phyloP scores from a whole-genome alignment of 768 basidiomycete species.

The Lanmaoa rubissima region DNA sequence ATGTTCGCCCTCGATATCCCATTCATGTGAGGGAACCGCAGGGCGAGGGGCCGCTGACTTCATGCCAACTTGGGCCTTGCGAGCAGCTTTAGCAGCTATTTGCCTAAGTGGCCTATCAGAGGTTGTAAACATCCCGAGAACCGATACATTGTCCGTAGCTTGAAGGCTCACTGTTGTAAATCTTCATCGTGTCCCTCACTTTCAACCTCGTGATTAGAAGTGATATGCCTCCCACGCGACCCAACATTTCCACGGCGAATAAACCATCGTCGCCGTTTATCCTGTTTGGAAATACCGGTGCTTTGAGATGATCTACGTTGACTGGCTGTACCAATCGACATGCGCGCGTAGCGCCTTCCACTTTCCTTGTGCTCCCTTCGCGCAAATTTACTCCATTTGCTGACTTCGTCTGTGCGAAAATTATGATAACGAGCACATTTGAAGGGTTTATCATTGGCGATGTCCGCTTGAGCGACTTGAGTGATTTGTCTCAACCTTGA shows the following conservation, averaged over 20 bases:
- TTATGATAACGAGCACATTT: constrained; percentile 1
- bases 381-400: constrained; percentile 5
- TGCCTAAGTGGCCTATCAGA: constrained; percentile 7
- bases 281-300: neutral
- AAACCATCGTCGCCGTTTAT: constrained; percentile 17
- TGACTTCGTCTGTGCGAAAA: neutral
- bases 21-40: neutral
- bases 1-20: constrained; percentile 2
- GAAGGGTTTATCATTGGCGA: neutral
- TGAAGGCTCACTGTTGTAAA: constrained; percentile 6
- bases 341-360: constrained; percentile 16
- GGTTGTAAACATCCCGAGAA: constrained; percentile 1
- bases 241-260: constrained; percentile 9
- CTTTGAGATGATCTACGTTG: neutral
- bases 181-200: constrained; percentile 1
- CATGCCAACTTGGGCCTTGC: constrained; percentile 8
- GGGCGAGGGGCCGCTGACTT: constrained; percentile 11
- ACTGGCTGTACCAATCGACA: constrained; percentile 16
- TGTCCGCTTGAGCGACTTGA: constrained; percentile 14
- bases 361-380: constrained; percentile 3
- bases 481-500: neutral
- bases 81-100: constrained; percentile 14
- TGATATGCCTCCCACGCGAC: neutral
- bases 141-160: no score
- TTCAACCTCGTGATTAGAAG: neutral